Evolutionary conservation across 1,139 yeast genomes (phyloP), one percentile per base, ranked within the genome.

Genomic region (Geotrichum restrictum): DNA sequence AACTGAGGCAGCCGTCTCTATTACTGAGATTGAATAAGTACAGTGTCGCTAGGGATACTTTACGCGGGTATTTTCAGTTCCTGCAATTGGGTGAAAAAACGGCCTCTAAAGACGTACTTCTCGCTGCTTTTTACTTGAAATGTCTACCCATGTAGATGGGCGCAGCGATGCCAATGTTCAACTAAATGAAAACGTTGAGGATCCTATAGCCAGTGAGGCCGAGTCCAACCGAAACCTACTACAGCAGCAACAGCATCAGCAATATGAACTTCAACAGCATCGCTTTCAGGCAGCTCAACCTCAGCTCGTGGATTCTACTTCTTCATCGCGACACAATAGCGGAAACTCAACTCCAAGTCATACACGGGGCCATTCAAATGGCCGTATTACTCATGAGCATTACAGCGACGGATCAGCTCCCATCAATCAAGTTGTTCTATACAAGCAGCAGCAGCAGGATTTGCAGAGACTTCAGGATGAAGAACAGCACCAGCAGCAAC

Each of bases 381-480:
- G 24, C 6, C 47, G 37, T 5, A 43, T 33, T n/a, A 11, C 38
- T 7, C 18, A 21, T 14, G 47, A 43, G 13, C 24, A 43, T 21
- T 33, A 32, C 16, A 19, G 27, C 29, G 38, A 38, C 33, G 44
- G 37, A 4, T 38, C 49, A 14, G 29, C 43, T 3, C 29, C 49
- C 13, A 19, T 38, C n/a, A 37, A 31, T 21, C 48, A 40, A 16
- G 41, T 33, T 4, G 22, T 36, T 22, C 32, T 40, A 5, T 39
- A 44, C 21, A 40, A 27, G 7, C 40, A 45, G 24, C 49, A 45
- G n/a, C 50, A 44, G 14, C 51, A 34, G 22, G 51, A 52, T 24
- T 41, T 47, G 22, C 36, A 29, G 21, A 40, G 38, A 29, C 41
- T 46, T 10, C 49, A 51, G 18, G 41, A 31, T 22, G 47, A 34